Percentiles rank a stretch among this genome's conserved stretches.
Conservation (phyloP, 306 rosid species). For the Vicia villosa region DNA sequence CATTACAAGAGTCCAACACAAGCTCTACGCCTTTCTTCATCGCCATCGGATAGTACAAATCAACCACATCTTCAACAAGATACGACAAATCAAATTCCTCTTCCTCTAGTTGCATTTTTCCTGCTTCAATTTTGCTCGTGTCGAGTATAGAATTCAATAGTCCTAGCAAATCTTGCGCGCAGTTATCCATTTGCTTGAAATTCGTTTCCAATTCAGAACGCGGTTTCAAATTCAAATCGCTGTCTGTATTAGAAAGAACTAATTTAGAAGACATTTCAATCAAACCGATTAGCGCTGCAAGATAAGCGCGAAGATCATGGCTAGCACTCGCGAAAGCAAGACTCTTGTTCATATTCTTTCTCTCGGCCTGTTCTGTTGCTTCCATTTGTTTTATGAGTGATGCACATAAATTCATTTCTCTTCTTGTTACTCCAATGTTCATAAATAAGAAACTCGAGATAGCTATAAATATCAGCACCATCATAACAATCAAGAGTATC, state of each 20-base stretch:
- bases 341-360: constrained; percentile 72
- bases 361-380: constrained; percentile 77
- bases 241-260: constrained; percentile 39
- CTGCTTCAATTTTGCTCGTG: constrained; percentile 83
- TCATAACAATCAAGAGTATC: constrained; percentile 40
- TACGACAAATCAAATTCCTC: constrained; percentile 65
- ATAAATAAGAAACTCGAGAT: constrained; percentile 36
- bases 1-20: constrained; percentile 69
- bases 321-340: constrained; percentile 66
- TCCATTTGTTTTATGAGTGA: constrained; percentile 70
- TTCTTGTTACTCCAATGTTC: constrained; percentile 34
- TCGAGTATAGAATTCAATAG: constrained; percentile 78
- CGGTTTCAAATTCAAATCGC: constrained; percentile 49
- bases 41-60: constrained; percentile 63
- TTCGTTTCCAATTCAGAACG: constrained; percentile 53
- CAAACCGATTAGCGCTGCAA: constrained; percentile 66
- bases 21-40: constrained; percentile 70
- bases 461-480: constrained; percentile 34
- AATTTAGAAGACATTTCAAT: constrained; percentile 53
- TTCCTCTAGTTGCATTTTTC: constrained; percentile 79
- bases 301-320: constrained; percentile 77
- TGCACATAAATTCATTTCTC: constrained; percentile 65
- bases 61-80: constrained; percentile 73
- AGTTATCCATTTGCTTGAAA: constrained; percentile 58
- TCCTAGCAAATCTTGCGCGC: constrained; percentile 69